Conservation (phyloP, 257 asterid genomes). For the Lycium barbarum region DNA sequence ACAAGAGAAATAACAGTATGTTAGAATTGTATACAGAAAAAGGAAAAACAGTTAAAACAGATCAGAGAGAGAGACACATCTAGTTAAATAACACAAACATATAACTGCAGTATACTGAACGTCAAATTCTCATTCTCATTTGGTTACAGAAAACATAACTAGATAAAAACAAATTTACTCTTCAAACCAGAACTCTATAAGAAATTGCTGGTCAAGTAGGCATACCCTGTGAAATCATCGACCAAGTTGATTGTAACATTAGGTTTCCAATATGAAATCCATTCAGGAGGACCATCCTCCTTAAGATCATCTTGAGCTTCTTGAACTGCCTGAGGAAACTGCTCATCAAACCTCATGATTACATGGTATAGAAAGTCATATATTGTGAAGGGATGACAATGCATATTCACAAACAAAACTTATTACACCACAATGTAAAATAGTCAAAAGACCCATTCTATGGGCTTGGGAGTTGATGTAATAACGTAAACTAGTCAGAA, state of each 20-base stretch:
- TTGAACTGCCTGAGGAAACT: conserved; percentile 57
- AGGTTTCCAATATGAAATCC: conserved; percentile 95
- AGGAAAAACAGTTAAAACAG: conserved; percentile 17
- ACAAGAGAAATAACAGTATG: not conserved
- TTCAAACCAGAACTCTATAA: not conserved
- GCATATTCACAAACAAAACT: not conserved
- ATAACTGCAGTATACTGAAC: not conserved
- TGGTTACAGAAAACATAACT: not conserved
- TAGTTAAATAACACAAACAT: not conserved
- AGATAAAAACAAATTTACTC: not conserved
- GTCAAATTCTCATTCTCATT: not conserved
- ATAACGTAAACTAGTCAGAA: not conserved
- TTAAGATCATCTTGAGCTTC: conserved; percentile 60
- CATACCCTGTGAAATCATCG: conserved; percentile 92
- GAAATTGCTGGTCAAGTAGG: conserved; percentile 28
- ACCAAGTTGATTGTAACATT: conserved; percentile 91
- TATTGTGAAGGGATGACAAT: not conserved
- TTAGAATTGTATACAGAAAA: not conserved
- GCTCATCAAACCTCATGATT: conserved; percentile 5
- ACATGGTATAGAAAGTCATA: not conserved
- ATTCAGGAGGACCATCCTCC: conserved; percentile 70
- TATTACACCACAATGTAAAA: not conserved
- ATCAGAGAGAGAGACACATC: conserved; percentile 14
- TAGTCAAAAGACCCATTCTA: not conserved
- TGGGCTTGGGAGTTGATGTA: not conserved